These are phyloP conservation scores for Physcia stellaris DNA, from an alignment of 495 filamentous ascomycete genomes.

Conservation along the genomic window DNA sequence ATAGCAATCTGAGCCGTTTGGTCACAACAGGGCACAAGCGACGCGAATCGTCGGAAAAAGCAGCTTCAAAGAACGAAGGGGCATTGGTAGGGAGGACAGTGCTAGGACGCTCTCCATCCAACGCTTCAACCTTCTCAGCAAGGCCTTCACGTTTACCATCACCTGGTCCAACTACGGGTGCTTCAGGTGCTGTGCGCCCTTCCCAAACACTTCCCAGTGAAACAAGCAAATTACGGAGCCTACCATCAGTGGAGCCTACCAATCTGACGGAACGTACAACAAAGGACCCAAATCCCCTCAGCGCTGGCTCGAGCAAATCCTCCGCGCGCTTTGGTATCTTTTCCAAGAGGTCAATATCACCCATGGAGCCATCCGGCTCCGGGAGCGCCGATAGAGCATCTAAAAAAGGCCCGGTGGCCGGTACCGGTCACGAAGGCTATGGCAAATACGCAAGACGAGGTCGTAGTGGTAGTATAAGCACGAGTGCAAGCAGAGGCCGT, in stretches of 20 bases:
- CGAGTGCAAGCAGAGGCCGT: conserved; percentile 30
- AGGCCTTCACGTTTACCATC: conserved; percentile 26
- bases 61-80: conserved; percentile 1
- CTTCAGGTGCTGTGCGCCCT: conserved; percentile 16
- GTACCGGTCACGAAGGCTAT: conserved; percentile 94
- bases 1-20: conserved; percentile 53
- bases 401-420: conserved; percentile 77
- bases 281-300: conserved; percentile 17
- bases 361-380: conserved; percentile 31
- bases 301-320: conserved; percentile 25
- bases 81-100: conserved; percentile 9
- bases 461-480: conserved; percentile 35
- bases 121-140: conserved; percentile 26
- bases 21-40: conserved; percentile 28
- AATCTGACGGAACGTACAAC: conserved; percentile 18
- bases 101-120: conserved; percentile 23
- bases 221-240: background rate
- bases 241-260: conserved; percentile 16
- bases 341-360: conserved; percentile 54
- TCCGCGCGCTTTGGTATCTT: conserved; percentile 61
- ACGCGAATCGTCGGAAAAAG: conserved; percentile 28
- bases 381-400: conserved; percentile 40
- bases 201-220: conserved; percentile 1
- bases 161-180: conserved; percentile 26
- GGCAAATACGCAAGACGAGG: conserved; percentile 51